Conservation (phyloP, 1,284 basidiomycete genomes). For the Sporisorium scitamineum region DNA sequence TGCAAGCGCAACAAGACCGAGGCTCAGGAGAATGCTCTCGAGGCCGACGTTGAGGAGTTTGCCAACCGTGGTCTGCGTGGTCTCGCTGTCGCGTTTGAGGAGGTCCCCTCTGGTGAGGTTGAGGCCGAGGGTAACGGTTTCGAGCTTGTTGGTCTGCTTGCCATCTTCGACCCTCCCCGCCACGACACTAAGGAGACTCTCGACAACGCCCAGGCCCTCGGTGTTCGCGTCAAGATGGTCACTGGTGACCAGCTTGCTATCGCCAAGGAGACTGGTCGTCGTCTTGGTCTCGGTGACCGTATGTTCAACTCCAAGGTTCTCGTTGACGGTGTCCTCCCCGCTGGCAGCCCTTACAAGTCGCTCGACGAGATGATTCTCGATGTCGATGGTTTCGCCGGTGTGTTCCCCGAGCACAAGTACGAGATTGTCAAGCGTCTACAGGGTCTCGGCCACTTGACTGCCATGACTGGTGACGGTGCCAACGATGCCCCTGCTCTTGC, state of each 20-base stretch:
- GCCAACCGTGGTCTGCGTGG: conserved; percentile 96
- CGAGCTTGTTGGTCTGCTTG: conserved; percentile 94
- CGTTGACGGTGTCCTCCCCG: conserved; percentile 86
- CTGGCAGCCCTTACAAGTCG: conserved; percentile 77
- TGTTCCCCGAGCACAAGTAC: conserved; percentile 97
- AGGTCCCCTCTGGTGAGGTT: conserved; percentile 79
- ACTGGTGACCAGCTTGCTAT: conserved; percentile 99
- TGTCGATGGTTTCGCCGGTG: conserved; percentile 90
- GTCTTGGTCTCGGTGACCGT: conserved; percentile 94
- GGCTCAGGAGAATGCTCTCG: conserved; percentile 88
- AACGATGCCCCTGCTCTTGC: conserved; percentile 90
- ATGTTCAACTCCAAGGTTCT: conserved; percentile 96
- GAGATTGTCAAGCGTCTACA: conserved; percentile 93
- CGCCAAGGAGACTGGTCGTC: conserved; percentile 97
- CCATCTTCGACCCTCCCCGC: conserved; percentile 98
- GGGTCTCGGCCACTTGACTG: conserved; percentile 75
- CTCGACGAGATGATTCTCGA: conserved; percentile 90
- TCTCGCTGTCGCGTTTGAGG: conserved; percentile 94
- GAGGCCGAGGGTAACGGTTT: conserved; percentile 93
- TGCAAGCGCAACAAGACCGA: conserved; percentile 97
- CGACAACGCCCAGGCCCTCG: conserved; percentile 92
- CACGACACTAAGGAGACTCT: conserved; percentile 99
- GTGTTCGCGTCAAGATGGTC: conserved; percentile 99
- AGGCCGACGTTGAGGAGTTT: conserved; percentile 94
- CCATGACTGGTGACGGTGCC: conserved; percentile 90